Base-by-base conservation (phyloP, 257 asterid species). In the Nicotiana tabacum region DNA sequence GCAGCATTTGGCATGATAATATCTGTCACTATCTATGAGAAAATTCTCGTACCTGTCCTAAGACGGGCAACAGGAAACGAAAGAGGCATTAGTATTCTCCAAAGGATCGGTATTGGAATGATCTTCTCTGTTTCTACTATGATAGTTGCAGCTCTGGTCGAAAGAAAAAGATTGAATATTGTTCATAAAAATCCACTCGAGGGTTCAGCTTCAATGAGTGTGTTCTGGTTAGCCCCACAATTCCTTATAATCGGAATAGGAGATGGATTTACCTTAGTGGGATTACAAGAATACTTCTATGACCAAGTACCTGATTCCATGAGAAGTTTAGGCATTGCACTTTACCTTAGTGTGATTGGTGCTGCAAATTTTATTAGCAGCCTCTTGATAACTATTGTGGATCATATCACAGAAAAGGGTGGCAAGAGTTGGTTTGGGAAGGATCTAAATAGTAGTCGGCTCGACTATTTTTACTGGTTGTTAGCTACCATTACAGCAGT, bases 221-320 rank as follows among this genome's bases (percentile, higher is more conserved):
- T 94, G 13, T 93, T 93, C 30, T 96, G 99, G 99, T 83, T 96
- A 29, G 95, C 91, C 4, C 99, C 99, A 1, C 98, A 96, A 53
- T 96, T 93, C 77, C 51, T 94, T 4, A 89, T 91, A 2, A 88
- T 94, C 11, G 98, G 97, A 0, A 74, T 91, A 0, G 98, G 90
- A 0, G 98, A 96, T 43, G 97, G 92, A 4, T 96, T 94, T 68
- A 83, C 96, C 0, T 83, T 96, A 0, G 99, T 96, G 12, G 99
- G 99, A 0, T 57, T 96, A 82, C 99, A 96, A 68, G 97, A 92
- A 84, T 93, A 89, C 77, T 95, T 92, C 76, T 95, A 94, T 64
- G 98, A 91, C 27, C 97, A 94, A 65, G 98, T 94, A 2, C 98
- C 99, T 2, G 98, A 95, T 81, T 90, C 97, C 5, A 94, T 95